phyloP scores from a whole-genome alignment of 2,329 filamentous ascomycete species.

The Alternaria ventricosa region DNA sequence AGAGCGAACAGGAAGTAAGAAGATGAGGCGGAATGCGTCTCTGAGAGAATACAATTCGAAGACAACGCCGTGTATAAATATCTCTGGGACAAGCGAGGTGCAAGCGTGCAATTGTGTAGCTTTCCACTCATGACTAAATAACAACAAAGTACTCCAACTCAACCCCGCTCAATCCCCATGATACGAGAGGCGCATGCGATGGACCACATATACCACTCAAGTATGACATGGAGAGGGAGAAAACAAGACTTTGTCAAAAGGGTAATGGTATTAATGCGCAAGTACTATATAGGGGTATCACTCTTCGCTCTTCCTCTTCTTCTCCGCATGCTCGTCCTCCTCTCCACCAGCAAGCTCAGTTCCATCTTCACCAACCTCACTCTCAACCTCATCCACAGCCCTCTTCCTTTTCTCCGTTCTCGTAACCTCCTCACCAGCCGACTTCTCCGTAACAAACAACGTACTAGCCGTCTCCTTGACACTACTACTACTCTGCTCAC shows the following conservation, averaged over 20 bases:
- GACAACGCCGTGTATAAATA: slow-evolving; percentile 35
- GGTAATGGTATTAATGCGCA: background rate
- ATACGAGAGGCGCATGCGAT: background rate
- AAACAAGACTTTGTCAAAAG: background rate
- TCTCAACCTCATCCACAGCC: background rate
- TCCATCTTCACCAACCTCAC: background rate
- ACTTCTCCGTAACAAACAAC: slow-evolving; percentile 7
- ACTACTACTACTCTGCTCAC: background rate
- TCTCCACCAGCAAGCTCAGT: background rate
- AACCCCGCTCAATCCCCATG: fast-evolving
- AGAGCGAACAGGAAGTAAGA: slow-evolving; percentile 33
- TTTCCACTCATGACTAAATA: slow-evolving; percentile 46
- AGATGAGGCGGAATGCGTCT: background rate
- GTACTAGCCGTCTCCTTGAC: slow-evolving; percentile 9
- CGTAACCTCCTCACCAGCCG: slow-evolving; percentile 5
- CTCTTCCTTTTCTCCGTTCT: slow-evolving; percentile 8
- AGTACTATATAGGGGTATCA: background rate
- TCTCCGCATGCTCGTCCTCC: background rate
- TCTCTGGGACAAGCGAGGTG: slow-evolving; percentile 19
- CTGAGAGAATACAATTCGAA: background rate
- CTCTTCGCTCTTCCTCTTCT: background rate
- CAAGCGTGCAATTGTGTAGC: slow-evolving; percentile 29
- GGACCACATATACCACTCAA: background rate
- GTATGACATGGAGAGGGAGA: no score
- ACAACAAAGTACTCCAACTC: slow-evolving; percentile 13